These are phyloP conservation scores for Candolleomyces eurysporus DNA, from an alignment of 768 basidiomycete genomes.

Conservation along the genomic window DNA sequence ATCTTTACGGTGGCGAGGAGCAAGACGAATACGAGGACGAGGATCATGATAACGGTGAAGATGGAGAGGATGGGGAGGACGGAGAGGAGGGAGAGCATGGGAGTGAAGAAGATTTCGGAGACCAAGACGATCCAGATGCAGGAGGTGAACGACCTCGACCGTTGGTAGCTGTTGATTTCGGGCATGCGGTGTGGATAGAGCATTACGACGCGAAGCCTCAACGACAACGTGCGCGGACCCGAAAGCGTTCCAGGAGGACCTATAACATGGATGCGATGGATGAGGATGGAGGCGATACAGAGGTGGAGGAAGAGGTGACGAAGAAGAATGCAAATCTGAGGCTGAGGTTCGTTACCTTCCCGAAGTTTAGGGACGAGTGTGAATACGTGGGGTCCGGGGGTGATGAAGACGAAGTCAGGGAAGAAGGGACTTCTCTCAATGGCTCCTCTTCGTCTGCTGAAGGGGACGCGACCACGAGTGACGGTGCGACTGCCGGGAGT, in stretches of 20 bases:
- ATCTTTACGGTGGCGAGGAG: not conserved
- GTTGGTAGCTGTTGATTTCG: slow-evolving; percentile 82
- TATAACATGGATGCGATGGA: too few relatives aligned
- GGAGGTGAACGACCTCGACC: slow-evolving; percentile 53
- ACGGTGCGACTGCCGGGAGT: too few relatives aligned
- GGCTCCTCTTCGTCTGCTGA: too few relatives aligned
- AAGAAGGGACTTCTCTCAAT: not conserved
- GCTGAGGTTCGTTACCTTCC: slow-evolving; percentile 71
- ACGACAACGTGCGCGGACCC: slow-evolving; percentile 14
- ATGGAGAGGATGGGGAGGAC: slow-evolving; percentile 32
- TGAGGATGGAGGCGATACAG: slow-evolving; percentile 4
- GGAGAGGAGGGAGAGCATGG: slow-evolving; percentile 23
- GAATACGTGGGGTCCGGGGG: slow-evolving; percentile 20
- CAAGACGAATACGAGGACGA: slow-evolving; percentile 13
- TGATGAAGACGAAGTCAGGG: slow-evolving; percentile 9
- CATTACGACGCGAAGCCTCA: slow-evolving; percentile 29
- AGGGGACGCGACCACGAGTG: too few relatives aligned
- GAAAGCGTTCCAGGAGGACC: not conserved
- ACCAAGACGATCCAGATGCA: not conserved
- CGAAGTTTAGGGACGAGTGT: slow-evolving; percentile 44
- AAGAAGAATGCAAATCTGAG: slow-evolving; percentile 17
- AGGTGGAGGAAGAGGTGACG: slow-evolving; percentile 37
- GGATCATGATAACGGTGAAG: slow-evolving; percentile 29
- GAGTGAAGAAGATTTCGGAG: too few relatives aligned
- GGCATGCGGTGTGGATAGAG: slow-evolving; percentile 84